phyloP scores from a whole-genome alignment of 345 rosid species.

The Carallia brachiata region DNA sequence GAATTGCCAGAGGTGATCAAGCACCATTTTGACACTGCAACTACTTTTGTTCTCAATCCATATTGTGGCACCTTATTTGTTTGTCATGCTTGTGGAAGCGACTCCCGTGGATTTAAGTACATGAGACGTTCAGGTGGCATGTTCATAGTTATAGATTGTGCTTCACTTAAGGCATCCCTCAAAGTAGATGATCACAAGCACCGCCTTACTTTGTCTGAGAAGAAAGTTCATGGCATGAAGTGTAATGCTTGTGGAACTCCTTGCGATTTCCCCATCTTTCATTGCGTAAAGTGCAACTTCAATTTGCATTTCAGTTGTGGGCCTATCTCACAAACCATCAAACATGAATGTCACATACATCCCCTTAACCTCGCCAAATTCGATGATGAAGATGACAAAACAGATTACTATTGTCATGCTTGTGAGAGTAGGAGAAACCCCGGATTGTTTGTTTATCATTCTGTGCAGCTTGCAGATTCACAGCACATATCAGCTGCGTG shows the following conservation, averaged over 20 bases:
- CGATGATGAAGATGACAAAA: background rate
- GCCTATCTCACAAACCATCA: background rate
- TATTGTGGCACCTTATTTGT: background rate
- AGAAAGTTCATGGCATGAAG: background rate
- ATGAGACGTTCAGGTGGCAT: background rate
- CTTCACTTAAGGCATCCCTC: background rate
- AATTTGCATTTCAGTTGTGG: background rate
- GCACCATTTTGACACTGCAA: conserved; percentile 1
- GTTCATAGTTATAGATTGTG: background rate
- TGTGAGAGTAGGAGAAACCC: background rate
- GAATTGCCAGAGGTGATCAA: background rate
- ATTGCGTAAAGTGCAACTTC: background rate
- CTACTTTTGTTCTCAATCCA: background rate
- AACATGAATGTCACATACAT: background rate
- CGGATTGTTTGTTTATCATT: background rate
- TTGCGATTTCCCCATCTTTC: background rate
- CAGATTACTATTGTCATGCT: background rate
- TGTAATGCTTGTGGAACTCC: background rate
- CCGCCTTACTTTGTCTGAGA: background rate
- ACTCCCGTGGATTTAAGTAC: background rate
- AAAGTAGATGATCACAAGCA: background rate
- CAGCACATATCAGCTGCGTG: background rate
- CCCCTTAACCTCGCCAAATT: background rate
- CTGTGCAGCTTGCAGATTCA: background rate
- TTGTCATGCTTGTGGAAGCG: background rate